Conservation (phyloP, 169 alveolate species). For the Blepharisma undulans region DNA sequence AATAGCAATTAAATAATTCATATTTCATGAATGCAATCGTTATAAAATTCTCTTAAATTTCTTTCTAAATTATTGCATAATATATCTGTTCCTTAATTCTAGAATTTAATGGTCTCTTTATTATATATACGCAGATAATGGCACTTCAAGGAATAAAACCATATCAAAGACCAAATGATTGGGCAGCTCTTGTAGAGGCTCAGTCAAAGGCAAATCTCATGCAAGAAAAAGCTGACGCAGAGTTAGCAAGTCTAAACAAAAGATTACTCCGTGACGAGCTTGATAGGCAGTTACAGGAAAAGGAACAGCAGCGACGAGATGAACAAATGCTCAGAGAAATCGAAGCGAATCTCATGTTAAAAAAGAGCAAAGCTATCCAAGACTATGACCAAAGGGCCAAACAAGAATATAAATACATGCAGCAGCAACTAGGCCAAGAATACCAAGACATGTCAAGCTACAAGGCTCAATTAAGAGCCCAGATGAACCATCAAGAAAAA, state of each 20-base stretch:
- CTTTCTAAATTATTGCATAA: neutral
- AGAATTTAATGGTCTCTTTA: neutral
- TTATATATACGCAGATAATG: neutral
- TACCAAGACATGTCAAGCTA: neutral
- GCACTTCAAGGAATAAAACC: neutral
- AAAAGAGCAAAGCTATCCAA: neutral
- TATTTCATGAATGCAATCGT: neutral
- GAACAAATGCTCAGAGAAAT: neutral
- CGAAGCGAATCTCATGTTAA: neutral
- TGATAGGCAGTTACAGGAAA: constrained; percentile 10
- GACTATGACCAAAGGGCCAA: neutral
- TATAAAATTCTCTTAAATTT: neutral
- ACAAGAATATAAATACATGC: neutral
- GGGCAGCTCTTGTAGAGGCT: neutral
- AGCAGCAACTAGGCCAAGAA: neutral
- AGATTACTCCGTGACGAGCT: constrained; percentile 39
- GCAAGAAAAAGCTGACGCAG: neutral
- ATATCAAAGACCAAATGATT: neutral
- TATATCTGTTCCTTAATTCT: neutral
- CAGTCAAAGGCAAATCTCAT: neutral
- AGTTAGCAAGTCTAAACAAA: neutral
- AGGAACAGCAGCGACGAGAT: neutral
- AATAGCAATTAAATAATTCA: neutral
- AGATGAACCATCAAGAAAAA: neutral
- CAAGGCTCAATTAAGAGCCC: neutral